These are phyloP conservation scores for Myxozyma sirexii DNA, from an alignment of 805 yeast genomes.

Conservation along the genomic window DNA sequence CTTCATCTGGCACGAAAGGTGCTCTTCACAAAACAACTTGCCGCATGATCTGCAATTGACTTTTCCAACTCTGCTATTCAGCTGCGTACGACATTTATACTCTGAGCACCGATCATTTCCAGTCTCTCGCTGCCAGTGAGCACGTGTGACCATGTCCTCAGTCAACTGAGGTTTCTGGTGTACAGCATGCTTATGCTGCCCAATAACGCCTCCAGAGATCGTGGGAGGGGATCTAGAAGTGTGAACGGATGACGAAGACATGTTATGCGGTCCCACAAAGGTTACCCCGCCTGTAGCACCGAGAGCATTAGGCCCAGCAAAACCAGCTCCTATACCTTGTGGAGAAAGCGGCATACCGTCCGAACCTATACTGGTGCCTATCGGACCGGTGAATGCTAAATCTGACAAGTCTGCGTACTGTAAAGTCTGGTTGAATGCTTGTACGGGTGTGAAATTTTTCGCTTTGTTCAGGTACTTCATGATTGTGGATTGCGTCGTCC, in stretches of 20 bases:
- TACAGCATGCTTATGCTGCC: conserved; percentile 2
- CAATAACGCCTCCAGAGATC: conserved; percentile 1
- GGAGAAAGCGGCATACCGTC: conserved; percentile 9
- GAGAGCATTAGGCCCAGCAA: conserved; percentile 13
- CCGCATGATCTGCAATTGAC: conserved; percentile 83
- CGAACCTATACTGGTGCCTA: conserved; percentile 7
- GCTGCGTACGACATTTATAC: conserved; percentile 47
- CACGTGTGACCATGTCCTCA: conserved; percentile 48
- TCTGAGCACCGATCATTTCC: conserved; percentile 50
- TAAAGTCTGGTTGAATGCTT: conserved; percentile 43
- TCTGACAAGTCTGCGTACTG: conserved; percentile 57
- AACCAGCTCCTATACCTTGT: conserved; percentile 6
- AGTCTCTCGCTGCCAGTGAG: conserved; percentile 62
- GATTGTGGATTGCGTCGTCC: conserved; percentile 50
- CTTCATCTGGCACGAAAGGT: conserved; percentile 58
- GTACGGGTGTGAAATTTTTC: conserved; percentile 43
- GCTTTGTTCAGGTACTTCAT: conserved; percentile 48
- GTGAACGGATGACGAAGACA: conserved; percentile 3
- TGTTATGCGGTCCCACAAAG: conserved; percentile 22
- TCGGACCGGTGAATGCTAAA: conserved; percentile 25
- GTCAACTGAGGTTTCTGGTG: conserved; percentile 29
- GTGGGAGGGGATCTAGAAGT: neutral
- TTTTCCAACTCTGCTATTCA: conserved; percentile 57
- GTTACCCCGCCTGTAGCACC: conserved; percentile 9
- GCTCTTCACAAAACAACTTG: conserved; percentile 63